These are phyloP conservation scores for Yamadazyma taylorii DNA, from an alignment of 1,139 yeast genomes.

Conservation along the genomic window DNA sequence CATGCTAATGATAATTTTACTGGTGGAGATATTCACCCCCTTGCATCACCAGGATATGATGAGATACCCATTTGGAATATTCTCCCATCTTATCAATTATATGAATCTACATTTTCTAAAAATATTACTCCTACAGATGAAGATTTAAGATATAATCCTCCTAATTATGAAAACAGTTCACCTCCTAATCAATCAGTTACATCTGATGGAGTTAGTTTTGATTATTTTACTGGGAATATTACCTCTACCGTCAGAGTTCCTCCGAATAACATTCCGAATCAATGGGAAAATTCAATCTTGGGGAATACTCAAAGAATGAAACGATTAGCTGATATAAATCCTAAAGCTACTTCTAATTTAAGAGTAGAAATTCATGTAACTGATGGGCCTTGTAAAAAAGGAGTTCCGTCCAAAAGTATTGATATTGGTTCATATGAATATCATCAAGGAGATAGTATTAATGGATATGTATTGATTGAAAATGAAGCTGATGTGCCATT, in stretches of 20 bases:
- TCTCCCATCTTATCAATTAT: conserved; percentile 45
- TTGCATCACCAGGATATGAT: conserved; percentile 18
- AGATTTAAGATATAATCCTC: conserved; percentile 35
- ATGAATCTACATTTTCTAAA: conserved; percentile 39
- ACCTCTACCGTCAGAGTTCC: conserved; percentile 25
- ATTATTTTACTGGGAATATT: conserved; percentile 9
- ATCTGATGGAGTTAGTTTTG: conserved; percentile 3
- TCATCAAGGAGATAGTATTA: conserved; percentile 55
- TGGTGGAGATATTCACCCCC: conserved; percentile 9
- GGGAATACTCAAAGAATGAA: conserved; percentile 45
- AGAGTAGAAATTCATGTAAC: conserved; percentile 37
- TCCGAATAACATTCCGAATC: conserved; percentile 15
- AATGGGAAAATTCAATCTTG: conserved; percentile 44
- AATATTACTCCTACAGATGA: conserved; percentile 36
- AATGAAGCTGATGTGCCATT: conserved; percentile 42
- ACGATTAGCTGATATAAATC: conserved; percentile 30
- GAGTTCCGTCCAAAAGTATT: conserved; percentile 29
- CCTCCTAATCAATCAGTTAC: neutral
- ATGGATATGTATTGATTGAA: conserved; percentile 50
- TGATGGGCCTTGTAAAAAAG: conserved; percentile 38
- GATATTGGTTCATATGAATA: conserved; percentile 35
- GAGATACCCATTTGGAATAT: conserved; percentile 30
- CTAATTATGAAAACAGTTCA: conserved; percentile 27
- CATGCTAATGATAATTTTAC: neutral
- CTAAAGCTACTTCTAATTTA: conserved; percentile 26